phyloP scores from a whole-genome alignment of 192 early-diverging fungal species.

The Glomus cerebriforme region DNA sequence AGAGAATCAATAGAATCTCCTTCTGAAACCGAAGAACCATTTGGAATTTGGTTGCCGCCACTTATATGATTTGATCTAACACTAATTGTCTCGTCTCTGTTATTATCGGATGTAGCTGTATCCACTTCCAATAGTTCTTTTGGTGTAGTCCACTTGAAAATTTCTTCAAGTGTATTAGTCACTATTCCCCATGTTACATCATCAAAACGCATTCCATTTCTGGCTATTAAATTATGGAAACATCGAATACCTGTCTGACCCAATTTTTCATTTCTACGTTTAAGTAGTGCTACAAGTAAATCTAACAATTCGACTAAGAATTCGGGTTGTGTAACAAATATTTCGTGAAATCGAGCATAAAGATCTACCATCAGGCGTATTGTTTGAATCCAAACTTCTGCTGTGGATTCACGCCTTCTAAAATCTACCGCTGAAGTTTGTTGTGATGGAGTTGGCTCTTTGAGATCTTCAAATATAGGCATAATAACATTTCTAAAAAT shows the following conservation, averaged over 20 bases:
- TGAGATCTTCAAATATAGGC: conserved; percentile 90
- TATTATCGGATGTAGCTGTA: not conserved
- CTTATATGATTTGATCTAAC: not conserved
- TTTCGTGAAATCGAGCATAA: conserved; percentile 75
- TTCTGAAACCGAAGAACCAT: not conserved
- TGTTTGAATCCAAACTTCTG: conserved; percentile 90
- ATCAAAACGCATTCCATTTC: conserved; percentile 73
- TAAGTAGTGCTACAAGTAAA: conserved; percentile 49
- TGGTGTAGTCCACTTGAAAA: conserved; percentile 87
- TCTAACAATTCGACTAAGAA: conserved; percentile 80
- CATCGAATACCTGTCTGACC: conserved; percentile 89
- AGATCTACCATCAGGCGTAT: conserved; percentile 84
- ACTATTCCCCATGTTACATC: conserved; percentile 75
- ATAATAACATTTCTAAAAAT: conserved; percentile 83
- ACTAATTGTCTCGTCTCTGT: not conserved
- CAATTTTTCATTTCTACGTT: conserved; percentile 80
- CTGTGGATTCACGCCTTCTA: conserved; percentile 82
- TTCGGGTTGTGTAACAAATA: conserved; percentile 71
- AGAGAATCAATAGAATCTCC: not conserved
- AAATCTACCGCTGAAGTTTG: conserved; percentile 71
- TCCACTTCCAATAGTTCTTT: conserved; percentile 66
- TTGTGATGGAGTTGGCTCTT: conserved; percentile 36
- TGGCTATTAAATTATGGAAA: conserved; percentile 84
- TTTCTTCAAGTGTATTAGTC: conserved; percentile 65
- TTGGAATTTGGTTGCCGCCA: not conserved